Evolutionary conservation across 306 rosid species (phyloP), one percentile per base, ranked within the genome.

Genomic region (Arachis stenosperma): DNA sequence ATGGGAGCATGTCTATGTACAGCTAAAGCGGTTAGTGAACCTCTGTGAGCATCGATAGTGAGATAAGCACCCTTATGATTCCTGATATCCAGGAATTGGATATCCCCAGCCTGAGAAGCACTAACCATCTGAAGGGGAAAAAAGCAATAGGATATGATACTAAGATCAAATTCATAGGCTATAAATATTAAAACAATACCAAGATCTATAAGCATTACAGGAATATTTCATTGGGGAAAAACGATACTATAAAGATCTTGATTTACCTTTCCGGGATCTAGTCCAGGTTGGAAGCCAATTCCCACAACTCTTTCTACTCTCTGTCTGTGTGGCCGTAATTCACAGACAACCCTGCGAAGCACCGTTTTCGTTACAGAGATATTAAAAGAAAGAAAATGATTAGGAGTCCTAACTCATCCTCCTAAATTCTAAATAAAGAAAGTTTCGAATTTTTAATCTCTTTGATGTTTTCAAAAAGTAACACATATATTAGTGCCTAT

Each of bases 1-100:
- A 95, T 85, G 6, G 99, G 98, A 40, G 99, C 97, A n/a, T 95
- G 99, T 75, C 99, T 87, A 71, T 95, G 99, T 73, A 95, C 90
- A 58, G 99, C 99, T 83, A 95, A 77, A 50, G 99, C 96, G 8
- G 99, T 85, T 33, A 95, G 99, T 9, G 99, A 90, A 53, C 98
- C 99, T 82, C 97, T 65, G 74, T 83, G 96, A 74, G 99, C 97
- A 56, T 81, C 84, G n/a, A 95, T 90, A 3, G 98, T 88, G 74
- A 88, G 88, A 83, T 91, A 91, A 9, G 92, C 66, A 36, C 83
- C 75, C 71, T 79, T 65, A 2, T 56, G 73, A 70, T 83, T 91
- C 91, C 99, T 91, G 85, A 90, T 90, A 82, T 95, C 99, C 42
- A 90, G 96, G 78, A 95, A 91, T 70, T 95, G 97, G 72, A 95